Percentiles rank a stretch among this genome's conserved stretches.
phyloP scores from a whole-genome alignment of 306 rosid species.

The Vicia villosa region DNA sequence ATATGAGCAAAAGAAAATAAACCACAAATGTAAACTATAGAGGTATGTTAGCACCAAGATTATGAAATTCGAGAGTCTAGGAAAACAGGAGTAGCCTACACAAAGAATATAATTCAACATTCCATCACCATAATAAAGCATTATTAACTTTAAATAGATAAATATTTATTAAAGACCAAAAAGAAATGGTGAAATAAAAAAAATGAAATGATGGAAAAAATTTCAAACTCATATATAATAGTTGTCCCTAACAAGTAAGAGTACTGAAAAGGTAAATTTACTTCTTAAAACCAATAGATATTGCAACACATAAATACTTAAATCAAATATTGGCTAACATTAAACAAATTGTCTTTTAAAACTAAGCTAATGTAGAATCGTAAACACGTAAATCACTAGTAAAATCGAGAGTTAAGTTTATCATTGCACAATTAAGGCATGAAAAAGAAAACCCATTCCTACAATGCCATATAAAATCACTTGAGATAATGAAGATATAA shows the following conservation, averaged over 20 bases:
- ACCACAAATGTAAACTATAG: neutral
- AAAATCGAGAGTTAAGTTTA: neutral
- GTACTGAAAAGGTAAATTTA: too few species aligned
- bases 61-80: too few species aligned
- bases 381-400: neutral
- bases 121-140: too few species aligned
- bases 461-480: neutral
- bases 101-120: too few species aligned
- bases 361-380: neutral
- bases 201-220: too few species aligned
- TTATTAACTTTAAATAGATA: neutral
- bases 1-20: conserved; percentile 21
- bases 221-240: too few species aligned
- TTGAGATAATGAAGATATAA: conserved; percentile 5
- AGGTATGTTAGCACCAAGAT: neutral
- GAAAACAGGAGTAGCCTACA: too few species aligned
- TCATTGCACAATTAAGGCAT: conserved; percentile 3
- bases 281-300: neutral
- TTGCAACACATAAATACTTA: neutral
- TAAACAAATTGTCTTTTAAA: too few species aligned
- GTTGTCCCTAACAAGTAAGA: too few species aligned
- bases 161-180: too few species aligned
- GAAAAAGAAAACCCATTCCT: conserved; percentile 9
- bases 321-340: neutral
- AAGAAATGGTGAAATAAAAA: too few species aligned